Conservation (phyloP, 805 yeast genomes). For the Cyberlindnera sargentensis region DNA sequence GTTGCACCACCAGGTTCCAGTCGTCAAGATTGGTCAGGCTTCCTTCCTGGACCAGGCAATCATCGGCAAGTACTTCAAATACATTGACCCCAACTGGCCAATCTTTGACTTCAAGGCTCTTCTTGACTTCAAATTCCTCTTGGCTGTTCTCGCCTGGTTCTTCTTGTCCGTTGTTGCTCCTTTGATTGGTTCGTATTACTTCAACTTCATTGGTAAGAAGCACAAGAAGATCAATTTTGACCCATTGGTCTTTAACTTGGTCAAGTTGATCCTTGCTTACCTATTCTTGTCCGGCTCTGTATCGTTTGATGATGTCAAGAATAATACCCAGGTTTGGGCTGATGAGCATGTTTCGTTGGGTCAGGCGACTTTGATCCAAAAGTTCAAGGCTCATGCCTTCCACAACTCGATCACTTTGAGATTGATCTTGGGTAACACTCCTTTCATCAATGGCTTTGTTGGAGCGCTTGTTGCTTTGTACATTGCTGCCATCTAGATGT, state of each 20-base stretch:
- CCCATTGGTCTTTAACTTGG: conserved; percentile 46
- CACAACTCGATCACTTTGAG: conserved; percentile 22
- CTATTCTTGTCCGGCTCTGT: conserved; percentile 24
- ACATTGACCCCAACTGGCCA: conserved; percentile 8
- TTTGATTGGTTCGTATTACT: conserved; percentile 21
- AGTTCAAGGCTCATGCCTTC: conserved; percentile 16
- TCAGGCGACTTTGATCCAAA: conserved; percentile 10
- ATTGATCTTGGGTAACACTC: conserved; percentile 27
- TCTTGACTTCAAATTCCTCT: conserved; percentile 15
- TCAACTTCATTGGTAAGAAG: conserved; percentile 24
- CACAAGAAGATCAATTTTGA: conserved; percentile 36
- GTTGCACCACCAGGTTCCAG: conserved; percentile 13
- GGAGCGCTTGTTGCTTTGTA: conserved; percentile 31
- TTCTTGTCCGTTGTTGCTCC: conserved; percentile 18
- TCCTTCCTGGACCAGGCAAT: conserved; percentile 17
- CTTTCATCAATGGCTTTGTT: conserved; percentile 24
- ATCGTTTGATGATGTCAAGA: conserved; percentile 22
- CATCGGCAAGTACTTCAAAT: conserved; percentile 13
- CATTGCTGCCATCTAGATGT: conserved; percentile 12
- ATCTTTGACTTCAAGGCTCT: conserved; percentile 17
- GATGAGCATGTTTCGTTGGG: conserved; percentile 20
- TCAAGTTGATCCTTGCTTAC: conserved; percentile 38
- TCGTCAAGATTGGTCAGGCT: conserved; percentile 12
- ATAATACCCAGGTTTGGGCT: conserved; percentile 24
- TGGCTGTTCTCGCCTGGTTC: conserved; percentile 21